Conservation (phyloP, 2,329 filamentous ascomycete genomes). For the Fusarium hostae region DNA sequence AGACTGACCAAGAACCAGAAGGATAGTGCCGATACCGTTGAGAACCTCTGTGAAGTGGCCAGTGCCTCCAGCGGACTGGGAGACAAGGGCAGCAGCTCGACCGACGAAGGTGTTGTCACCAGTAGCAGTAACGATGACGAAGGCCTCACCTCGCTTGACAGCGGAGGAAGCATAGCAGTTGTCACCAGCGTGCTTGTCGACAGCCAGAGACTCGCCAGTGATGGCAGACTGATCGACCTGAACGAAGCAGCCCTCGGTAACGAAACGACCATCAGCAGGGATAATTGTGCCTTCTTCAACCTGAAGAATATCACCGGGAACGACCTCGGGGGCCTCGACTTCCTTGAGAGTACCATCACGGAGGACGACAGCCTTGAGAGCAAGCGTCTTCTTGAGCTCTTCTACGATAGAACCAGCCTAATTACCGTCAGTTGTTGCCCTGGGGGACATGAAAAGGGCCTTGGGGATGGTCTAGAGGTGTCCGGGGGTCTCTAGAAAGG, state of each 20-base stretch:
- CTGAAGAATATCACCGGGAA: constrained; percentile 89
- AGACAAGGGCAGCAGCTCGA: constrained; percentile 86
- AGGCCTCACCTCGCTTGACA: constrained; percentile 90
- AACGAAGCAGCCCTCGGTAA: constrained; percentile 84
- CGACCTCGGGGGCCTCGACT: constrained; percentile 83
- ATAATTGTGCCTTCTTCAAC: constrained; percentile 93
- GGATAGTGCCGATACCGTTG: constrained; percentile 83
- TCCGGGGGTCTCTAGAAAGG: too few relatives aligned
- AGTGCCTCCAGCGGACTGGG: constrained; percentile 75
- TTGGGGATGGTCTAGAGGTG: too few relatives aligned
- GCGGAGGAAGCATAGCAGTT: constrained; percentile 86
- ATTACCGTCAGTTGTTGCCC: too few relatives aligned
- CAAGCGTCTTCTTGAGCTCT: constrained; percentile 89
- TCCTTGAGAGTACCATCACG: constrained; percentile 81
- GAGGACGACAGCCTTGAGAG: constrained; percentile 86
- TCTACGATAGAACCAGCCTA: too few relatives aligned
- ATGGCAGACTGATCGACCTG: constrained; percentile 94
- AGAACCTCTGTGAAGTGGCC: constrained; percentile 94
- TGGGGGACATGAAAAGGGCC: too few relatives aligned
- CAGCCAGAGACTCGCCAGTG: constrained; percentile 90
- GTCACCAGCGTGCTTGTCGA: constrained; percentile 87
- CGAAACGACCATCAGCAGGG: constrained; percentile 86
- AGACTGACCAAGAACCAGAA: too few relatives aligned
- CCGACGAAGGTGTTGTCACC: constrained; percentile 93
- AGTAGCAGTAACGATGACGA: constrained; percentile 83